Conservation (phyloP, 2,329 filamentous ascomycete genomes). For the Pseudogymnoascus sp. region DNA sequence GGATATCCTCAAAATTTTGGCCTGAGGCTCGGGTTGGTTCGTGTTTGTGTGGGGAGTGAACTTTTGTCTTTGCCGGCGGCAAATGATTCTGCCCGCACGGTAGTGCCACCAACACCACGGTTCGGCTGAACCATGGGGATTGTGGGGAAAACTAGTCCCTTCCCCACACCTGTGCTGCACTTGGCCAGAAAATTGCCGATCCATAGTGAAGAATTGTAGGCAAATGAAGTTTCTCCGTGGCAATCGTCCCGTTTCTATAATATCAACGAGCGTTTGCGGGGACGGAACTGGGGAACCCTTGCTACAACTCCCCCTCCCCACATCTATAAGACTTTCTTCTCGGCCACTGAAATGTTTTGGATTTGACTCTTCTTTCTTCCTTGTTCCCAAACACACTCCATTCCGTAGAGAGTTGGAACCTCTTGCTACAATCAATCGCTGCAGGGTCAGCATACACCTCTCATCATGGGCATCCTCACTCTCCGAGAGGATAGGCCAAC, state of each 20-base stretch:
- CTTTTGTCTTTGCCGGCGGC: conserved; percentile 2
- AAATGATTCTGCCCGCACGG: not conserved
- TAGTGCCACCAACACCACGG: not conserved
- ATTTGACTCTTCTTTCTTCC: not conserved
- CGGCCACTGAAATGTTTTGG: conserved; percentile 6
- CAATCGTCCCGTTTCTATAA: conserved; percentile 1
- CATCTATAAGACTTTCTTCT: conserved; percentile 2
- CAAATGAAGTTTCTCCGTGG: conserved; percentile 4
- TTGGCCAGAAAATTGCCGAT: not conserved
- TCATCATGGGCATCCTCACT: conserved; percentile 35
- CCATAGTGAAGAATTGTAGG: not conserved
- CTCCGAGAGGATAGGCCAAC: conserved; percentile 50
- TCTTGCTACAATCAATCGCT: not conserved
- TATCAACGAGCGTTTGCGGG: not conserved
- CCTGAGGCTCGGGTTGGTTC: not conserved
- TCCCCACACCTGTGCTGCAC: not conserved
- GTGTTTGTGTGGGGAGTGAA: not conserved
- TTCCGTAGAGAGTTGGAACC: not conserved
- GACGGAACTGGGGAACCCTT: conserved; percentile 7
- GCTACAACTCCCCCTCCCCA: not conserved
- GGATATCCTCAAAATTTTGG: not conserved
- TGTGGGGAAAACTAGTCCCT: not conserved
- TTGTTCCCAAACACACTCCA: not conserved
- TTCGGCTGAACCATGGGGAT: not conserved
- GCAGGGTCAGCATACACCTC: conserved; percentile 4